These are phyloP conservation scores for Malbranchea zuffiana DNA, from an alignment of 2,329 filamentous ascomycete species.

Conservation along the genomic window DNA sequence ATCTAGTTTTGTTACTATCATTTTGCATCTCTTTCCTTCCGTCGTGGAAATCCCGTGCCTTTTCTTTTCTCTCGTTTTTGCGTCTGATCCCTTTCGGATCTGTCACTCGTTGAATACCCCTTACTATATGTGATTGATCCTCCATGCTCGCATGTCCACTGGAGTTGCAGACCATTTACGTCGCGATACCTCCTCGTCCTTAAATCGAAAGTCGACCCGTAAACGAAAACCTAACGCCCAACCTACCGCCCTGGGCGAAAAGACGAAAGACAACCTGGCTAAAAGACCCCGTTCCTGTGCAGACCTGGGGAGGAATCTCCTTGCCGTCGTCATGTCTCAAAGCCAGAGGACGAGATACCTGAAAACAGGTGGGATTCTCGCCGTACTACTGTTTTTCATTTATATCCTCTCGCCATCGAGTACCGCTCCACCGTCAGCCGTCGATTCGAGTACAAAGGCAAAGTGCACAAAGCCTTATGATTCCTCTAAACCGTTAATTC, in stretches of 20 bases:
- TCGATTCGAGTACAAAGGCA: conserved; percentile 33
- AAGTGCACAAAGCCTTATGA: conserved; percentile 76
- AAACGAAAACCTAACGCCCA: conserved; percentile 44
- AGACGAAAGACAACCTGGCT: conserved; percentile 31
- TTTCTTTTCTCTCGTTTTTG: neutral
- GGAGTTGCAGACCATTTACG: conserved; percentile 41
- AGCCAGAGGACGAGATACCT: conserved; percentile 50
- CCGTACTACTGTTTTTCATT: conserved; percentile 47
- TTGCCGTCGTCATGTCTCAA: conserved; percentile 46
- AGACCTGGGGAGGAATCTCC: conserved; percentile 22
- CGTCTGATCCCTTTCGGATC: conserved; percentile 4
- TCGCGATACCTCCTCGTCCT: conserved; percentile 44
- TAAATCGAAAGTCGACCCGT: conserved; percentile 35
- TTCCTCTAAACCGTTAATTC: conserved; percentile 82
- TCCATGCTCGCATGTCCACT: conserved; percentile 43
- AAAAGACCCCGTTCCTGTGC: conserved; percentile 4
- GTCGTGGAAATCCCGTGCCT: neutral
- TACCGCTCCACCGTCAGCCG: conserved; percentile 7
- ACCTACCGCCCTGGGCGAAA: neutral
- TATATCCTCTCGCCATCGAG: conserved; percentile 42
- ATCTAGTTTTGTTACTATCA: too few species aligned
- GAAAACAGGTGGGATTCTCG: conserved; percentile 51
- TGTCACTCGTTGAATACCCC: conserved; percentile 11
- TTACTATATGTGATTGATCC: conserved; percentile 13
- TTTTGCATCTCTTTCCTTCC: conserved; percentile 16